Percentiles rank a stretch among this genome's conserved stretches.
phyloP scores from a whole-genome alignment of 495 filamentous ascomycete species.

The Xylaria intraflava region DNA sequence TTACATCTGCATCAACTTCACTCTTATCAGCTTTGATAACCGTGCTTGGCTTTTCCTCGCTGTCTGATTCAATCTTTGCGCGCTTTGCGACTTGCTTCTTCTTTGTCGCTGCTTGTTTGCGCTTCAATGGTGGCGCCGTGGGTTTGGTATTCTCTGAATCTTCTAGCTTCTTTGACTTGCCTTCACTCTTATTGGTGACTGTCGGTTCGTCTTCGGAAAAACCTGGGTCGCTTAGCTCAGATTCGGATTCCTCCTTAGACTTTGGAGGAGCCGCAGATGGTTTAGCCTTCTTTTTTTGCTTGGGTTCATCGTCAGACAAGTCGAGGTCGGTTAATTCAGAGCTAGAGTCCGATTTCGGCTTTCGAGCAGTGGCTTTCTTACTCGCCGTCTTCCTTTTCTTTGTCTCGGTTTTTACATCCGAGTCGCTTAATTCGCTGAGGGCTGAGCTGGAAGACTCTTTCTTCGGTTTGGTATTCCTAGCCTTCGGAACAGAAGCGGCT shows the following conservation, averaged over 20 bases:
- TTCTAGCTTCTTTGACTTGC: conserved; percentile 18
- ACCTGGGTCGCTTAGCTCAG: conserved; percentile 21
- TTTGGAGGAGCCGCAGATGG: conserved; percentile 11
- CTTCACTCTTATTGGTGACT: conserved; percentile 20
- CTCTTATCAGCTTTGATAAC: conserved; percentile 26
- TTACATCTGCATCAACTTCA: conserved; percentile 9
- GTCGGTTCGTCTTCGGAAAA: conserved; percentile 30
- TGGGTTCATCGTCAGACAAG: conserved; percentile 19
- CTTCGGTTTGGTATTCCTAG: conserved; percentile 20
- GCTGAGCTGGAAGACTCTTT: conserved; percentile 27
- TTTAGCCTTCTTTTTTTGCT: conserved; percentile 12
- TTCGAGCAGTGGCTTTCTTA: conserved; percentile 13
- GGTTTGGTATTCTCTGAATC: conserved; percentile 13
- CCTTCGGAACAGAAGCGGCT: conserved; percentile 6
- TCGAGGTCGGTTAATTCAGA: conserved; percentile 24
- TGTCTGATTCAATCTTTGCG: conserved; percentile 25
- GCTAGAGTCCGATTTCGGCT: conserved; percentile 20
- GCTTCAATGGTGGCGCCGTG: conserved; percentile 17
- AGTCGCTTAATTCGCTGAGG: conserved; percentile 21
- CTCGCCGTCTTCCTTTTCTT: conserved; percentile 21
- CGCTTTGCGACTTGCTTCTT: conserved; percentile 25
- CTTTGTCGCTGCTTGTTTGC: conserved; percentile 15
- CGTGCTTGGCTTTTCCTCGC: conserved; percentile 28
- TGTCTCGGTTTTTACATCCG: conserved; percentile 23
- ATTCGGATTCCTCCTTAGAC: conserved; percentile 26